A percentile compares a stretch with the other conserved stretches of the same genome.
phyloP scores from a whole-genome alignment of 2,329 filamentous ascomycete genomes.

The Exophiala xenobiotica region DNA sequence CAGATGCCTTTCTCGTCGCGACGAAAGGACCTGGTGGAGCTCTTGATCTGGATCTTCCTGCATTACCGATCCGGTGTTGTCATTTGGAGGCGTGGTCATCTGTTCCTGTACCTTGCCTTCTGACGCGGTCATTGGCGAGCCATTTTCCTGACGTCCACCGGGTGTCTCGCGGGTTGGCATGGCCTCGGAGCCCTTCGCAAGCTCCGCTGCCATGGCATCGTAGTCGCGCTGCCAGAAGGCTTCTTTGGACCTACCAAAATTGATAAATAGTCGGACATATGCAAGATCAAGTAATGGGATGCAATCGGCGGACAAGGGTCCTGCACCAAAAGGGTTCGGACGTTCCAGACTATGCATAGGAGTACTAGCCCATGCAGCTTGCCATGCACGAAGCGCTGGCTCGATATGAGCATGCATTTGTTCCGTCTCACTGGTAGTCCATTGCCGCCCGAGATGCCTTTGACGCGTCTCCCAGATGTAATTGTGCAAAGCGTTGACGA shows the following conservation, averaged over 20 bases:
- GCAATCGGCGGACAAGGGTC: slow-evolving; percentile 83
- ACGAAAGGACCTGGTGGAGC: slow-evolving; percentile 44
- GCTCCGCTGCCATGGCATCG: slow-evolving; percentile 84
- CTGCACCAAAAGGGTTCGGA: slow-evolving; percentile 77
- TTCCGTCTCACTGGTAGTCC: slow-evolving; percentile 90
- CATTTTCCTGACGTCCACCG: slow-evolving; percentile 25
- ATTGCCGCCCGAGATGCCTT: slow-evolving; percentile 80
- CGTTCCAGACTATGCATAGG: slow-evolving; percentile 79
- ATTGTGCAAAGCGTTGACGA: slow-evolving; percentile 94
- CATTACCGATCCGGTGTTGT: slow-evolving; percentile 31
- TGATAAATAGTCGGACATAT: slow-evolving; percentile 88
- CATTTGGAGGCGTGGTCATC: slow-evolving; percentile 33
- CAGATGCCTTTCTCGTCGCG: slow-evolving; percentile 79
- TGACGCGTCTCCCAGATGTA: slow-evolving; percentile 98
- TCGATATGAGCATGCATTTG: slow-evolving; percentile 96
- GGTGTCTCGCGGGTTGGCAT: slow-evolving; percentile 64
- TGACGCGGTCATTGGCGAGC: slow-evolving; percentile 28
- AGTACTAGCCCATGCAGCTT: slow-evolving; percentile 85
- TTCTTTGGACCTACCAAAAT: slow-evolving; percentile 87
- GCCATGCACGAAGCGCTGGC: slow-evolving; percentile 90
- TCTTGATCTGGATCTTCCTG: slow-evolving; percentile 8
- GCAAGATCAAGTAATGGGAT: slow-evolving; percentile 89
- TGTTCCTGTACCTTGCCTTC: slow-evolving; percentile 49
- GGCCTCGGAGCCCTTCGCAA: slow-evolving; percentile 74
- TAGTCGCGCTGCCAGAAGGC: slow-evolving; percentile 93